Base-by-base conservation (phyloP, 2,329 filamentous ascomycete genomes). In the Teratosphaeria pseudoeucalypti region DNA sequence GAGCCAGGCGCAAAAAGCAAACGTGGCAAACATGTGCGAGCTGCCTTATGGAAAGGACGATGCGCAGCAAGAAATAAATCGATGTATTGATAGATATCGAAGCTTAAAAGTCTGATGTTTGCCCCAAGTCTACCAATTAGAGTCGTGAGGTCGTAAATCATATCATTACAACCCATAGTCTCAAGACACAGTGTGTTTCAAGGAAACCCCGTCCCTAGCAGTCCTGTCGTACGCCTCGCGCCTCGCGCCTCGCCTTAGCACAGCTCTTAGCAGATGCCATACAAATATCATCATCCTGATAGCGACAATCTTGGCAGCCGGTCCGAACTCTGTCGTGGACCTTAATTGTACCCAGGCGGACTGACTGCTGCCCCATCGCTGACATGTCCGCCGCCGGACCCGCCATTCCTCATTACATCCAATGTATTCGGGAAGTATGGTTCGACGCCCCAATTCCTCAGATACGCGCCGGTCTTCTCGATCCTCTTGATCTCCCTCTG, bases 401-500 rank as follows among this genome's bases (percentile, higher is more conserved):
- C 39, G 43, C 71, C 71, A 34, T 70, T 70, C 11, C 70, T 63
- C 79, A 82, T 81, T 29, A 77, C 73, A 34, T 80, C 78, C 29
- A 81, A 72, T 16, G 79, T 81, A 27, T 73, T 69, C 5, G 79
- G 78, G 68, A 82, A 82, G 68, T 82, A 82, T 5, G 77, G 77
- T 69, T 81, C 78, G 27, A 82, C 74, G 54, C 79, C 79, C 68
- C 77, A 80, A 37, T 78, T 79, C 62, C 76, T 71, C 52, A 82
- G 71, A 61, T 81, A 81, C 47, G 72, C 74, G 19, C 78, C 79
- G 9, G 79, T 82, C 75, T 81, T 81, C 71, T 82, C 79, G 61
- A 82, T 79, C 57, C 79, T 72, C 75, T 81, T 81, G 64, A 82
- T 79, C 67, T 82, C 79, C 55, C 78, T 68, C 65, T 73, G 71